phyloP scores from a whole-genome alignment of 345 rosid genomes.

The Euphorbia pulcherrima region DNA sequence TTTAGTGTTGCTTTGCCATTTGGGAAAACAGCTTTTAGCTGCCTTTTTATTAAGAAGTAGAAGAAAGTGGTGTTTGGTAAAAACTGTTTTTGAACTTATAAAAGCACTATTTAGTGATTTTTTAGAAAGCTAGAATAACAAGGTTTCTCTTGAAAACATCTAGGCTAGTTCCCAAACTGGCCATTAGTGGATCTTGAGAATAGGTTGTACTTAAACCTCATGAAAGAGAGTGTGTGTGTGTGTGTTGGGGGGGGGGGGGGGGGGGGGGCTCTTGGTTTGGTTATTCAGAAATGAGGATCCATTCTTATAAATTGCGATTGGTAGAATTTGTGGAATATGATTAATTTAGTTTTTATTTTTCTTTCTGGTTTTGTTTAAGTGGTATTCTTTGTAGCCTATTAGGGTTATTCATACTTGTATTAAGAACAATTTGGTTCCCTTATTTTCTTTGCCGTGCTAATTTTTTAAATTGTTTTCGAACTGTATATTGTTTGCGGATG shows the following conservation, averaged over 20 bases:
- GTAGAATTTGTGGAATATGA: neutral
- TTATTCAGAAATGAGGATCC: neutral
- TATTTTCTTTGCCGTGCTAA: neutral
- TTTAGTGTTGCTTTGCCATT: too few species aligned
- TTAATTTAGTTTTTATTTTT: neutral
- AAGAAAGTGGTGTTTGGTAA: too few species aligned
- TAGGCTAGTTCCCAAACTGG: too few species aligned
- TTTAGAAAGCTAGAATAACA: too few species aligned
- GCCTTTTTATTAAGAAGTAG: too few species aligned
- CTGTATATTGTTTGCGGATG: neutral
- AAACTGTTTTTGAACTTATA: too few species aligned
- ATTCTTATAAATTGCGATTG: neutral
- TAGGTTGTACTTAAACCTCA: neutral
- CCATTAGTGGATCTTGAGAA: neutral
- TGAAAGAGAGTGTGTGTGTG: too few species aligned
- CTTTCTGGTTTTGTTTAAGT: neutral
- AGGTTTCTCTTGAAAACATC: too few species aligned
- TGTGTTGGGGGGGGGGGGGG: neutral
- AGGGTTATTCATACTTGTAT: neutral
- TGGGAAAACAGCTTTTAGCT: too few species aligned
- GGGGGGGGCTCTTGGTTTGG: neutral
- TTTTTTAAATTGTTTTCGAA: neutral
- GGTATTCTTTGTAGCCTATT: neutral
- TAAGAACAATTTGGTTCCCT: neutral
- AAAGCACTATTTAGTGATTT: too few species aligned